Conservation (phyloP, 805 yeast genomes). For the Wickerhamiella nectarea region DNA sequence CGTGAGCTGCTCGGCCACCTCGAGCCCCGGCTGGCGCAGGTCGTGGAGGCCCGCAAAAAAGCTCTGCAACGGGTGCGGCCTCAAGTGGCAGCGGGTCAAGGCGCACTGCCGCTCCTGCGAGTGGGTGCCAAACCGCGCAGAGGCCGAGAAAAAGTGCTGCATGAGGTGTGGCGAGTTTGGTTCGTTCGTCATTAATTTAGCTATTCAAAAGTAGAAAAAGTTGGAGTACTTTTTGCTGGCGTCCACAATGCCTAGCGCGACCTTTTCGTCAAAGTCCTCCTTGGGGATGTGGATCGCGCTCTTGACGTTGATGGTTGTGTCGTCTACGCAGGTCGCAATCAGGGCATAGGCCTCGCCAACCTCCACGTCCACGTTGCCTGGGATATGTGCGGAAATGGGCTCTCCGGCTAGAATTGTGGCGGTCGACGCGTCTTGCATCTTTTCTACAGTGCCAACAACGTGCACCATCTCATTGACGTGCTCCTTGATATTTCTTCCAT, state of each 20-base stretch:
- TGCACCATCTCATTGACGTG: conserved; percentile 21
- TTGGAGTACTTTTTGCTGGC: conserved; percentile 6
- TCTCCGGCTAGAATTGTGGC: conserved; percentile 25
- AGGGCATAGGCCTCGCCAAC: conserved; percentile 25
- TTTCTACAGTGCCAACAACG: conserved; percentile 24
- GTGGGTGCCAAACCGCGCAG: neutral
- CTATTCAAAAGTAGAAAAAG: neutral
- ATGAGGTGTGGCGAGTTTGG: no score
- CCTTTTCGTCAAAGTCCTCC: conserved; percentile 7
- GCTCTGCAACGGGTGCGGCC: conserved; percentile 7
- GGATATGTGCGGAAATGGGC: conserved; percentile 21
- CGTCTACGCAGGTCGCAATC: conserved; percentile 25
- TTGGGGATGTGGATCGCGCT: conserved; percentile 18
- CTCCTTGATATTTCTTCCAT: conserved; percentile 20
- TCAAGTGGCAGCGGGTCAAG: neutral
- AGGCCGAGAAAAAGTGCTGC: neutral
- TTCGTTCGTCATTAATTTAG: no score
- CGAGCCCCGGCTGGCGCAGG: neutral
- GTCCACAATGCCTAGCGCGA: conserved; percentile 10
- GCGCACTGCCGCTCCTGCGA: neutral
- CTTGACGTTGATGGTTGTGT: conserved; percentile 20
- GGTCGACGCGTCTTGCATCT: conserved; percentile 18
- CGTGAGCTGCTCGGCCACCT: neutral
- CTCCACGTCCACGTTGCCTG: conserved; percentile 15
- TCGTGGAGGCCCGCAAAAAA: neutral